phyloP scores from a whole-genome alignment of 192 early-diverging fungal genomes.

The Mortierella alpina region DNA sequence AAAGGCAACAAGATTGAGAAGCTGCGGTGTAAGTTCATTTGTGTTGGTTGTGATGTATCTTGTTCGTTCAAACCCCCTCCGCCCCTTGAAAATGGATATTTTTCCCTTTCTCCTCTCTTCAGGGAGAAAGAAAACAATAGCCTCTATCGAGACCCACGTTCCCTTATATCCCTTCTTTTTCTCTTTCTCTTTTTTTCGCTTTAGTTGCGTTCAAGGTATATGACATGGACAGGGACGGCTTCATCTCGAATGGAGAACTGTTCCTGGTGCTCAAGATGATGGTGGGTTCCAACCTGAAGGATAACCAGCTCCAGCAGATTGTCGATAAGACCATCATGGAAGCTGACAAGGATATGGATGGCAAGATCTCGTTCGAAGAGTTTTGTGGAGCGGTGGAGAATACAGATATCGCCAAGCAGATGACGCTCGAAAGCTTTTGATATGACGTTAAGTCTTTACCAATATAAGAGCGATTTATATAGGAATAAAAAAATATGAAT shows the following conservation, averaged over 20 bases:
- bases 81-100: no score
- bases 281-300: conserved; percentile 97
- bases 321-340: conserved; percentile 99
- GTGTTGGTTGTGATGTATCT: conserved; percentile 2
- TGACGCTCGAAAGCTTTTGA: conserved; percentile 87
- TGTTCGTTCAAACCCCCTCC: background rate
- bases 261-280: conserved; percentile 99
- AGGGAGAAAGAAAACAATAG: background rate
- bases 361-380: conserved; percentile 97
- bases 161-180: background rate
- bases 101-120: background rate
- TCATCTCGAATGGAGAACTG: conserved; percentile 98
- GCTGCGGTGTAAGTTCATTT: conserved; percentile 79
- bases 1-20: conserved; percentile 97
- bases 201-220: conserved; percentile 98
- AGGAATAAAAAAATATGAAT: background rate
- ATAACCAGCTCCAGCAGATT: conserved; percentile 98
- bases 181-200: background rate
- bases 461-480: no score
- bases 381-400: conserved; percentile 94
- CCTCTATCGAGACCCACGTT: conserved; percentile 15
- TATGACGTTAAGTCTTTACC: background rate
- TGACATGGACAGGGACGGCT: conserved; percentile 99
- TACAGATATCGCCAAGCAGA: conserved; percentile 95
- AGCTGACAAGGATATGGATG: conserved; percentile 94